phyloP scores from a whole-genome alignment of 192 early-diverging fungal genomes.

The Coemansia biformis region DNA sequence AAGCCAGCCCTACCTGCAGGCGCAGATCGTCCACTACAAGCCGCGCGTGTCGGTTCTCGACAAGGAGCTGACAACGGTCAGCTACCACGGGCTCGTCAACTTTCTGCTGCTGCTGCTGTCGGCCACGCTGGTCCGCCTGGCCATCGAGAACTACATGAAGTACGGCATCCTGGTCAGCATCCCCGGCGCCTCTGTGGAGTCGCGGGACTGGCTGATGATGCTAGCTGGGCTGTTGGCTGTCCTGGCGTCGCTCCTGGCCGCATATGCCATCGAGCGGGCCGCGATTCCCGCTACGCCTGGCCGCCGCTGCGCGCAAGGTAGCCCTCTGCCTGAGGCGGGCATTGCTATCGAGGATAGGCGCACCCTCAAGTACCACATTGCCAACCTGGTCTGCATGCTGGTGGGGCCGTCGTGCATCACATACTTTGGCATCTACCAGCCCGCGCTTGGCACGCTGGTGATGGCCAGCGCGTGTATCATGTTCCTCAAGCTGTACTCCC shows the following conservation, averaged over 20 bases:
- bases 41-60: constrained; percentile 67
- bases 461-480: constrained; percentile 61
- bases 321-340: neutral
- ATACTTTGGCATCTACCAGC: constrained; percentile 65
- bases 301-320: neutral
- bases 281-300: constrained; percentile 15
- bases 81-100: constrained; percentile 81
- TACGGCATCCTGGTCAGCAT: constrained; percentile 76
- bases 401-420: constrained; percentile 59
- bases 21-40: constrained; percentile 58
- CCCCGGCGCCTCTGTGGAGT: constrained; percentile 56
- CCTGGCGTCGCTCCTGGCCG: constrained; percentile 47
- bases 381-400: constrained; percentile 55
- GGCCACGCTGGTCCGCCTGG: constrained; percentile 75
- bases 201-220: constrained; percentile 56
- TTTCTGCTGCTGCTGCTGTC: constrained; percentile 69
- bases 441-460: constrained; percentile 58
- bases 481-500: constrained; percentile 78
- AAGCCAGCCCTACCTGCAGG: constrained; percentile 44
- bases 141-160: constrained; percentile 85
- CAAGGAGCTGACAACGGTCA: constrained; percentile 78
- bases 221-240: constrained; percentile 53
- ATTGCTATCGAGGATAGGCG: constrained; percentile 29
- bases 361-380: constrained; percentile 45
- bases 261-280: constrained; percentile 58